Conservation (phyloP, 495 filamentous ascomycete species). For the Parachaetomium inaequale region DNA sequence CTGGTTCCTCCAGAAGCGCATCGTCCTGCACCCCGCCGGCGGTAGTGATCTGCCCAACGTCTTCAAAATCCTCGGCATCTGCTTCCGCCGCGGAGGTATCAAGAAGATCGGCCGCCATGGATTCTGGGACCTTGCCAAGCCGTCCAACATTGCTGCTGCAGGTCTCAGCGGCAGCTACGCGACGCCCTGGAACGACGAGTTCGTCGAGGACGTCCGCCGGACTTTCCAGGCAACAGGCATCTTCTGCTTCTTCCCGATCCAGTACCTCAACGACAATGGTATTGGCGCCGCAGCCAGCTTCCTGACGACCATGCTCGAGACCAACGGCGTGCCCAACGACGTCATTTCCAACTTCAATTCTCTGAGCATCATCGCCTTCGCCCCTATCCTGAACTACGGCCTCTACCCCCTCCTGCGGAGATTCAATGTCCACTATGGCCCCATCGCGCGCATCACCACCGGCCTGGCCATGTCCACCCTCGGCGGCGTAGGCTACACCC, state of each 20-base stretch:
- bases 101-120: conserved; percentile 51
- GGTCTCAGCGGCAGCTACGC: conserved; percentile 39
- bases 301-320: conserved; percentile 59
- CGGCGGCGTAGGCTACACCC: conserved; percentile 62
- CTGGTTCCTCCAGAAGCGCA: conserved; percentile 50
- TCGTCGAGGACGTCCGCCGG: conserved; percentile 56
- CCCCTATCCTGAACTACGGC: conserved; percentile 60
- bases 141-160: conserved; percentile 51
- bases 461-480: conserved; percentile 64
- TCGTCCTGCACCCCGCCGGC: conserved; percentile 48
- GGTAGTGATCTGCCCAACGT: conserved; percentile 55
- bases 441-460: conserved; percentile 69
- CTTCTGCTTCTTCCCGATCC: conserved; percentile 66
- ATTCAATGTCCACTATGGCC: conserved; percentile 61
- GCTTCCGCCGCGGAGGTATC: conserved; percentile 55
- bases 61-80: conserved; percentile 51
- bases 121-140: conserved; percentile 65
- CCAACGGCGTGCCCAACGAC: conserved; percentile 71
- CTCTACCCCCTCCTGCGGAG: conserved; percentile 66
- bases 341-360: conserved; percentile 75
- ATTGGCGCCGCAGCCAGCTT: conserved; percentile 46
- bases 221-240: conserved; percentile 57
- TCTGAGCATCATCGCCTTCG: conserved; percentile 65
- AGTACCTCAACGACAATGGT: conserved; percentile 60
- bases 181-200: conserved; percentile 50